Conservation (phyloP, 805 yeast genomes). For the Sugiyamaella valdiviana region DNA sequence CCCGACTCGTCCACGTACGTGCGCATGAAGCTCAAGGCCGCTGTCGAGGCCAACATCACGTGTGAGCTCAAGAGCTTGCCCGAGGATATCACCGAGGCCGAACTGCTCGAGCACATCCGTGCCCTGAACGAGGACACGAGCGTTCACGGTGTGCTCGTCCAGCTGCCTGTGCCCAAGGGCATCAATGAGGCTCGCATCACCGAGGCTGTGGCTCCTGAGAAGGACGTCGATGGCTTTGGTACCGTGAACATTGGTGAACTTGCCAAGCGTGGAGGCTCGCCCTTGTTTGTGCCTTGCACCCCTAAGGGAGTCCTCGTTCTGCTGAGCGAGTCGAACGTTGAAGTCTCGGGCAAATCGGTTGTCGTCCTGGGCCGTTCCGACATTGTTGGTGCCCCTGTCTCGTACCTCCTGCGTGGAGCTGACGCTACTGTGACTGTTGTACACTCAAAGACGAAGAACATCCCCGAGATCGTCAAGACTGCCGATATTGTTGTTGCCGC, state of each 20-base stretch:
- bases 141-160: constrained; percentile 84
- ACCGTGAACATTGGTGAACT: constrained; percentile 85
- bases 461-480: constrained; percentile 49
- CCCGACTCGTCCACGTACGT: constrained; percentile 93
- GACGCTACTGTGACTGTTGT: constrained; percentile 83
- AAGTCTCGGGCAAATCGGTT: constrained; percentile 68
- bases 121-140: constrained; percentile 62
- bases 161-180: constrained; percentile 80
- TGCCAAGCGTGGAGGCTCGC: constrained; percentile 54
- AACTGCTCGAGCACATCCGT: constrained; percentile 49
- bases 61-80: constrained; percentile 62
- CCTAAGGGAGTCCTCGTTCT: constrained; percentile 88
- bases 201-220: constrained; percentile 67
- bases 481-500: constrained; percentile 96
- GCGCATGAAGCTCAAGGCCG: constrained; percentile 84
- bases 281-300: constrained; percentile 86
- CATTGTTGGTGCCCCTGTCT: constrained; percentile 92
- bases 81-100: constrained; percentile 55
- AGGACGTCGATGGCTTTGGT: constrained; percentile 95
- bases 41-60: constrained; percentile 68
- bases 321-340: constrained; percentile 59
- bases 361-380: constrained; percentile 96
- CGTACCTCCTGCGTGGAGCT: constrained; percentile 68
- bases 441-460: constrained; percentile 66
- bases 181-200: constrained; percentile 75